Evolutionary conservation across 2,329 filamentous ascomycete species (phyloP).

Genomic region (Berkeleyomyces basicola): DNA sequence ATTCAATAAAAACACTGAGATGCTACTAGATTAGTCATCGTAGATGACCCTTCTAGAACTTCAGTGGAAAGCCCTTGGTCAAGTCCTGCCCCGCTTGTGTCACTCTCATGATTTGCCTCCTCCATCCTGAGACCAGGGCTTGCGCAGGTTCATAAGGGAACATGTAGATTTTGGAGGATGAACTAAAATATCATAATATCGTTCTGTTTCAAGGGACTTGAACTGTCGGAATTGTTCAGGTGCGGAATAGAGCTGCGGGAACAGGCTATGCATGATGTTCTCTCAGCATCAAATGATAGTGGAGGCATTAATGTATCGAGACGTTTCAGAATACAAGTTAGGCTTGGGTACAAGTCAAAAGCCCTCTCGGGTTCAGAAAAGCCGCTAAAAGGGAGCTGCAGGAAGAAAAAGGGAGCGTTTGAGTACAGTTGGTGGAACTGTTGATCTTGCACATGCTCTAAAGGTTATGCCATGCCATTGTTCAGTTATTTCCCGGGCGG

Average conservation of each 20-base stretch:
- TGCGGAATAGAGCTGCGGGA: not conserved
- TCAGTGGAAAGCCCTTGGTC: not conserved
- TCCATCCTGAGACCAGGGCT: not conserved
- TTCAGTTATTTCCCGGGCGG: not conserved
- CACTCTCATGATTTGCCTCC: not conserved
- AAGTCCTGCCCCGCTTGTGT: not conserved
- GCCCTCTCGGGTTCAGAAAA: not conserved
- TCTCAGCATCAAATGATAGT: not conserved
- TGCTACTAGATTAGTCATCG: not conserved
- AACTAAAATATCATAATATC: slow-evolving; percentile 1
- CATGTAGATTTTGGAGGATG: not conserved
- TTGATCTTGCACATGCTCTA: not conserved
- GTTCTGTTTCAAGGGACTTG: not conserved
- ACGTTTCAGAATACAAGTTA: not conserved
- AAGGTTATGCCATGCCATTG: not conserved
- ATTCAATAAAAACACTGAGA: no score
- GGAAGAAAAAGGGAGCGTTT: not conserved
- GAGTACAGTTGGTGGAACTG: not conserved
- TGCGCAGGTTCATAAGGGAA: not conserved
- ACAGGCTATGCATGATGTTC: not conserved
- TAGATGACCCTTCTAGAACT: not conserved
- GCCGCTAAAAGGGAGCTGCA: not conserved
- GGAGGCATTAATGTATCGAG: not conserved
- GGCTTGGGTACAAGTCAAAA: not conserved
- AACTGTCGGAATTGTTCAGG: not conserved